phyloP scores from a whole-genome alignment of 306 rosid species.

The Quercus robur region DNA sequence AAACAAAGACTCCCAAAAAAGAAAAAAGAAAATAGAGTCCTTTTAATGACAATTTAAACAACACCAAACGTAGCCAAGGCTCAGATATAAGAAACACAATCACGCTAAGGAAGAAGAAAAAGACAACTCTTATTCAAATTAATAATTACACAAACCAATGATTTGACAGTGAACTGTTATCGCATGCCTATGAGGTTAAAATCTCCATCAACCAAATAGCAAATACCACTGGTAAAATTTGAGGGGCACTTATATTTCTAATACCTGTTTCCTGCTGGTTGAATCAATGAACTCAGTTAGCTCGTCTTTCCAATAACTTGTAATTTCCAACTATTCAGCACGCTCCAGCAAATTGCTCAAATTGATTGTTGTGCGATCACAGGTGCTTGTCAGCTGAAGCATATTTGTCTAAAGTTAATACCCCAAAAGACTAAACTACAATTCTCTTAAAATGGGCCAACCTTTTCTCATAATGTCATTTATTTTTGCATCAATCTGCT shows the following conservation, averaged over 20 bases:
- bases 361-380: background rate
- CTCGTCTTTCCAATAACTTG: constrained; percentile 5
- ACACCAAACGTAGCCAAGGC: background rate
- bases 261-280: background rate
- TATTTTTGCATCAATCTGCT: constrained; percentile 69
- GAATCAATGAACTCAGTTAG: background rate
- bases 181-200: background rate
- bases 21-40: too few relatives aligned
- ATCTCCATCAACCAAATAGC: background rate
- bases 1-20: too few relatives aligned
- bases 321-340: background rate
- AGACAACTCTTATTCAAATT: background rate
- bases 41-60: background rate
- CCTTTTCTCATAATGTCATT: constrained; percentile 73
- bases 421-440: constrained; percentile 7
- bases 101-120: background rate
- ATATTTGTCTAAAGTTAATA: background rate
- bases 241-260: background rate
- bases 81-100: background rate
- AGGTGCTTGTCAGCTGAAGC: background rate
- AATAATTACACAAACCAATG: background rate
- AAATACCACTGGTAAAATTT: background rate
- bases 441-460: constrained; percentile 89
- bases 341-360: background rate
- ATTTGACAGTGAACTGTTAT: background rate